Percentiles rank a stretch among this genome's conserved stretches.
phyloP scores from a whole-genome alignment of 2,329 filamentous ascomycete species.

The Alternaria viburni region DNA sequence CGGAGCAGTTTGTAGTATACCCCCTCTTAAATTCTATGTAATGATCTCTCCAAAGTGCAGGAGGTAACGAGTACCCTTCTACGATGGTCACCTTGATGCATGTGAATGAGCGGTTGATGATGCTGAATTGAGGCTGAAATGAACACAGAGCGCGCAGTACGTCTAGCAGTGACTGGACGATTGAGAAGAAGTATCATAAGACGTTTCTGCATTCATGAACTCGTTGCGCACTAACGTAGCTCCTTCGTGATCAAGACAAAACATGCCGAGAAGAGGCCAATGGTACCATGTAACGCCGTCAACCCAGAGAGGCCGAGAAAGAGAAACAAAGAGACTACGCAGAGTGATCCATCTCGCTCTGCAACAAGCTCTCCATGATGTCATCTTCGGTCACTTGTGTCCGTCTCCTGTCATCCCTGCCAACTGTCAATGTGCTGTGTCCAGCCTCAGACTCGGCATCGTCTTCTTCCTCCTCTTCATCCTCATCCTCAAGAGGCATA shows the following conservation, averaged over 20 bases:
- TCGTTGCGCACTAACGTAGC: neutral
- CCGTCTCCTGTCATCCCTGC: conserved; percentile 7
- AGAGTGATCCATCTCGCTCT: conserved; percentile 16
- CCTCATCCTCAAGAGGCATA: conserved; percentile 40
- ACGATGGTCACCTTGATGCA: neutral
- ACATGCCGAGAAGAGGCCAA: neutral
- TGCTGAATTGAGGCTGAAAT: neutral
- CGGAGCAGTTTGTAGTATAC: neutral
- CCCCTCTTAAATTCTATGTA: neutral
- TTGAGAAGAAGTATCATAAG: neutral
- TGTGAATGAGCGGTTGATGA: neutral
- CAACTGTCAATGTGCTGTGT: conserved; percentile 11
- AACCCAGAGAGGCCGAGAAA: neutral
- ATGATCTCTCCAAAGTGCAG: neutral
- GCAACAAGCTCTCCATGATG: conserved; percentile 43
- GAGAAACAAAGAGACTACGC: neutral
- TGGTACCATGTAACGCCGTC: neutral
- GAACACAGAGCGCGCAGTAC: neutral
- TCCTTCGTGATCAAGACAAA: neutral
- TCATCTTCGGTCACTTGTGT: conserved; percentile 39
- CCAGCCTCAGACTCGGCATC: conserved; percentile 10
- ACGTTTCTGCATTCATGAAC: neutral
- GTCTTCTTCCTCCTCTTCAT: conserved; percentile 27
- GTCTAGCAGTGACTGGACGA: neutral
- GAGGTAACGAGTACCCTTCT: neutral